Conservation (phyloP, 352 stramenopile species). For the Globisporangium carolinianum region DNA sequence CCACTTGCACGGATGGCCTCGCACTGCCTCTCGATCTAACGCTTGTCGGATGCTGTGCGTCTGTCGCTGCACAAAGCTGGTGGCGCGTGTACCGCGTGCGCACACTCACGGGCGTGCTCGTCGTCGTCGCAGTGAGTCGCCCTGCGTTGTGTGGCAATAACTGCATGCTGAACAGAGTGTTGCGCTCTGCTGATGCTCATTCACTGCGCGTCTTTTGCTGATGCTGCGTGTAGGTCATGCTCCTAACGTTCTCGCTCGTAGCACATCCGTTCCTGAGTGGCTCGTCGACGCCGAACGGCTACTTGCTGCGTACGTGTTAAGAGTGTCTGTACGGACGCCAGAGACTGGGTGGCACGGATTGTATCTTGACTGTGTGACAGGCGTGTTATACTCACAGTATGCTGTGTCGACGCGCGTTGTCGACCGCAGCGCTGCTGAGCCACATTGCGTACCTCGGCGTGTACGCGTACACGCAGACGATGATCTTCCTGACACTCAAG, state of each 20-base stretch:
- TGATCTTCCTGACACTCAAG: slow-evolving; percentile 67
- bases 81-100: slow-evolving; percentile 42
- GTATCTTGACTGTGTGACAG: no score
- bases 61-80: slow-evolving; percentile 20
- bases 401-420: no score
- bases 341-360: no score
- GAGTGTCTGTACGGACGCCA: no score
- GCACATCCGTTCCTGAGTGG: slow-evolving; percentile 32
- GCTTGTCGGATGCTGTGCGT: not conserved
- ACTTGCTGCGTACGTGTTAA: slow-evolving; percentile 33
- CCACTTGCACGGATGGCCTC: no score
- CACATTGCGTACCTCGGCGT: slow-evolving; percentile 50
- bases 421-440: slow-evolving; percentile 23
- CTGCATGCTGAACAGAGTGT: not conserved
- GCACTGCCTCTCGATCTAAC: not conserved
- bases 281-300: slow-evolving; percentile 22
- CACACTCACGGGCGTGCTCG: slow-evolving; percentile 21
- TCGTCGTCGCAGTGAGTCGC: slow-evolving; percentile 36
- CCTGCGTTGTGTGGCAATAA: not conserved
- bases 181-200: no score
- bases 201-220: not conserved
- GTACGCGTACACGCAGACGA: slow-evolving; percentile 69
- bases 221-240: slow-evolving; percentile 20
- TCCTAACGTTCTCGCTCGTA: slow-evolving; percentile 39
- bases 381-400: no score